Conservation (phyloP, 345 rosid genomes). For the Acer yangbiense region DNA sequence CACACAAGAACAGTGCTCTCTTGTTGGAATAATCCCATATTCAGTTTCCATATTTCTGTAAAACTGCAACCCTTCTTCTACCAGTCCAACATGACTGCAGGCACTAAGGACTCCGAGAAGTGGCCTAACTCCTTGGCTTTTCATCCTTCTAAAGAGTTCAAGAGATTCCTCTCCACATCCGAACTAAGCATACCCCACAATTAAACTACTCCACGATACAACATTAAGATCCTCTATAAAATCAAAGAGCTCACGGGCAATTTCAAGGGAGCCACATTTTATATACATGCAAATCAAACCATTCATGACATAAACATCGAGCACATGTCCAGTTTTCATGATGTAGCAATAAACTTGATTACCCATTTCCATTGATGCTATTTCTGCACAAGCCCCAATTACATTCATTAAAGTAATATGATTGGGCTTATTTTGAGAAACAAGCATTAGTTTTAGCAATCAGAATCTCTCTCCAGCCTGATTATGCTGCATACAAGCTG, state of each 20-base stretch:
- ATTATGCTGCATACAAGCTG: too few species aligned
- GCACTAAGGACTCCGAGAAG: constrained; percentile 63
- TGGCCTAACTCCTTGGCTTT: constrained; percentile 44
- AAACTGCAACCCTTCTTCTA: constrained; percentile 65
- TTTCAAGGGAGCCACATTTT: constrained; percentile 67
- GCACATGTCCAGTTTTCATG: too few species aligned
- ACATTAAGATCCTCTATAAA: constrained; percentile 53
- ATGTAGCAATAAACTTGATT: too few species aligned
- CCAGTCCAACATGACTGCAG: constrained; percentile 75
- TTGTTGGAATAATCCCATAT: constrained; percentile 49
- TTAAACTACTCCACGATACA: constrained; percentile 74
- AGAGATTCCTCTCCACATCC: constrained; percentile 76
- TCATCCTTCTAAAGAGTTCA: constrained; percentile 55
- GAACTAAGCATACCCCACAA: constrained; percentile 75
- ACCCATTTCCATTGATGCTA: too few species aligned
- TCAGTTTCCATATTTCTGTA: constrained; percentile 55
- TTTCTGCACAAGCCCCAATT: too few species aligned
- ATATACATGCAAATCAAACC: constrained; percentile 72
- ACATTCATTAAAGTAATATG: too few species aligned
- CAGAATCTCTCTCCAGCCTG: too few species aligned
- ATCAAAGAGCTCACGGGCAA: constrained; percentile 51
- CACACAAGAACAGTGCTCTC: constrained; percentile 68
- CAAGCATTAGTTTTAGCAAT: too few species aligned
- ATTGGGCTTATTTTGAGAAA: too few species aligned
- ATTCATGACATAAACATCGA: constrained; percentile 23